Conservation (phyloP, 2,329 filamentous ascomycete species). For the Hypomyces rosellus region DNA sequence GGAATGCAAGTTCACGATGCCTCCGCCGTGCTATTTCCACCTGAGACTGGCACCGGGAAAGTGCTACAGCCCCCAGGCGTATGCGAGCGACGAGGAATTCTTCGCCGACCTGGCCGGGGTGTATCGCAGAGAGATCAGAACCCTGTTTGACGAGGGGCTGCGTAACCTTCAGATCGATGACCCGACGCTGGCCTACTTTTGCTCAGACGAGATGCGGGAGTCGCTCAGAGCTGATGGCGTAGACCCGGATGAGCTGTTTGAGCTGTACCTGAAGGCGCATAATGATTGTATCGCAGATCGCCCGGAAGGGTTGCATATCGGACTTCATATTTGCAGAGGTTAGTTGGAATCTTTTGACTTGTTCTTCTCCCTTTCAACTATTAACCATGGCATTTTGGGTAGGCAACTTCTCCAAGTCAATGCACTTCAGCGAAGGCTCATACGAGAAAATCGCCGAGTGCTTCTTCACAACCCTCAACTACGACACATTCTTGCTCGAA, state of each 20-base stretch:
- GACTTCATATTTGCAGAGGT: slow-evolving; percentile 55
- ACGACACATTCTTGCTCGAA: slow-evolving; percentile 56
- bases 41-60: slow-evolving; percentile 42
- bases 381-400: slow-evolving; percentile 32
- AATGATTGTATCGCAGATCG: slow-evolving; percentile 60
- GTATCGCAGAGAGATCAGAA: slow-evolving; percentile 48
- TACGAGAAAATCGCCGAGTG: slow-evolving; percentile 57
- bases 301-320: slow-evolving; percentile 61
- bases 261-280: slow-evolving; percentile 66
- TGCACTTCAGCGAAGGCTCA: slow-evolving; percentile 58
- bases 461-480: slow-evolving; percentile 53
- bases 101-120: slow-evolving; percentile 51
- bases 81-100: slow-evolving; percentile 47
- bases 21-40: slow-evolving; percentile 64
- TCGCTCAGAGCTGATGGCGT: slow-evolving; percentile 52
- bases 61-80: slow-evolving; percentile 47
- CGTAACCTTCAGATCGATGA: slow-evolving; percentile 56
- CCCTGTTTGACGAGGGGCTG: slow-evolving; percentile 48
- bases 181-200: slow-evolving; percentile 60
- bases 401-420: slow-evolving; percentile 55
- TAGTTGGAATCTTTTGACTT: not conserved
- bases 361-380: not conserved
- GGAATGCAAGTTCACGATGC: slow-evolving; percentile 62
- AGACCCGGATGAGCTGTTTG: slow-evolving; percentile 58
- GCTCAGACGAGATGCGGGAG: slow-evolving; percentile 59